Evolutionary conservation across 768 basidiomycete genomes (phyloP).

Genomic region (Stropharia rugosoannulata): DNA sequence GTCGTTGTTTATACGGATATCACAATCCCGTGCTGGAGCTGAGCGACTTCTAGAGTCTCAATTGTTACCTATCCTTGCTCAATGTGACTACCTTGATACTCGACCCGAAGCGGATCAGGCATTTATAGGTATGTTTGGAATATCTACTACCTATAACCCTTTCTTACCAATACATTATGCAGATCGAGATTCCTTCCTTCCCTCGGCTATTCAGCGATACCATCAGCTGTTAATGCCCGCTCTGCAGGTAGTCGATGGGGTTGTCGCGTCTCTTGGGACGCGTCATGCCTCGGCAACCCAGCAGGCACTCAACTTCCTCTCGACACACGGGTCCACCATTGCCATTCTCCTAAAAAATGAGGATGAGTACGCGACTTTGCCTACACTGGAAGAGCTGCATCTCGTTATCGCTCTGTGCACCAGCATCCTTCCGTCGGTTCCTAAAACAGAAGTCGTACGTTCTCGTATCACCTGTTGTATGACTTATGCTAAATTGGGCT

Average conservation of each 20-base stretch:
- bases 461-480: background rate
- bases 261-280: constrained; percentile 74
- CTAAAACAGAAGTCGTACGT: constrained; percentile 77
- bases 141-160: background rate
- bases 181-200: constrained; percentile 88
- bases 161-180: background rate
- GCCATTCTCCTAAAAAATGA: constrained; percentile 81
- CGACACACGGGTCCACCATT: constrained; percentile 81
- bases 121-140: constrained; percentile 61
- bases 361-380: constrained; percentile 55
- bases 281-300: constrained; percentile 66
- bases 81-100: constrained; percentile 86
- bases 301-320: constrained; percentile 83
- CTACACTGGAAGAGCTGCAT: constrained; percentile 76
- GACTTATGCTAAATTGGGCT: background rate
- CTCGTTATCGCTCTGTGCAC: constrained; percentile 74
- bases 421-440: constrained; percentile 67
- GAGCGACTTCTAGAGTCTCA: constrained; percentile 82
- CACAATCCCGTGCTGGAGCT: constrained; percentile 80
- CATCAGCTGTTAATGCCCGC: constrained; percentile 90
- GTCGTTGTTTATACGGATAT: constrained; percentile 83
- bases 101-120: constrained; percentile 82
- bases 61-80: constrained; percentile 68
- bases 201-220: constrained; percentile 84
- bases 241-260: constrained; percentile 75